Conservation (phyloP, 345 rosid genomes). For the Pugionium dolabratum region DNA sequence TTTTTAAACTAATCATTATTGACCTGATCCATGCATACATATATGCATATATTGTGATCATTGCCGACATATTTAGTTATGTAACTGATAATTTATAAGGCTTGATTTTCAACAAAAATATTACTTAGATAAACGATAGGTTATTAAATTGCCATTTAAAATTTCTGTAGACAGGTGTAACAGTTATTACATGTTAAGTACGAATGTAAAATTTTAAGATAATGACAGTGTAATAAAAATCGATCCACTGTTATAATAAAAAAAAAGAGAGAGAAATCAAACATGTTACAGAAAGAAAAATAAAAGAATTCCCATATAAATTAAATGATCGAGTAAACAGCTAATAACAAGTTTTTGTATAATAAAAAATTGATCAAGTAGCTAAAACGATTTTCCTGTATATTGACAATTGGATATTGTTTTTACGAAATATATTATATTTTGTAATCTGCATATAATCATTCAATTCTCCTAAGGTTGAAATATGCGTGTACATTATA, state of each 20-base stretch:
- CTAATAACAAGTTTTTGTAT: no score
- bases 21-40: background rate
- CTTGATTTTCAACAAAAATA: background rate
- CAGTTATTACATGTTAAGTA: background rate
- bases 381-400: background rate
- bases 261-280: no score
- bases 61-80: background rate
- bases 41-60: background rate
- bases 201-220: no score
- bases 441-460: background rate
- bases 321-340: no score
- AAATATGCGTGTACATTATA: constrained; percentile 14
- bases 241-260: no score
- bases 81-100: background rate
- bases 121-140: background rate
- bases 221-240: no score
- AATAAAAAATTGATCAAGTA: background rate
- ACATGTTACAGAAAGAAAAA: no score
- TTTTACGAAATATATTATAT: background rate
- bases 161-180: background rate
- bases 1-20: background rate
- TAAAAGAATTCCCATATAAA: no score
- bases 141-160: background rate
- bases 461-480: constrained; percentile 11
- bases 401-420: no score